These are phyloP conservation scores for Picochlorum sp. DNA, from an alignment of 139 green algal species.

Conservation along the genomic window DNA sequence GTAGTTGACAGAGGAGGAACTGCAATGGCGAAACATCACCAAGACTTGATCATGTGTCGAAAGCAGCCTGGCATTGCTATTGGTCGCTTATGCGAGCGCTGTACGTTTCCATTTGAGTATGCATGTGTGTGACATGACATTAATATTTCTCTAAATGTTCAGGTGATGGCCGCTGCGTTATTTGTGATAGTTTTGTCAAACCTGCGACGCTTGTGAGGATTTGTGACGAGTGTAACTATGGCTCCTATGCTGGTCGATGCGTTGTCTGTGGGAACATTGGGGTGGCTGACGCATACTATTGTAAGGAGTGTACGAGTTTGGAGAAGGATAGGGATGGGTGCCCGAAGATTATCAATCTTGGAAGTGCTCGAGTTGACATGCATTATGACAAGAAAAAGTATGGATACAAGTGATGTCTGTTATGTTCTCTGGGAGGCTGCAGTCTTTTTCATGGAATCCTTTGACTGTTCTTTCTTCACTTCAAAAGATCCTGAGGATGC, in stretches of 20 bases:
- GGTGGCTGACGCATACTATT: constrained; percentile 98
- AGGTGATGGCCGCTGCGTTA: constrained; percentile 93
- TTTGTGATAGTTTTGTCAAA: constrained; percentile 95
- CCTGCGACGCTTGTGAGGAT: constrained; percentile 92
- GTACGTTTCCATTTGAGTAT: constrained; percentile 23
- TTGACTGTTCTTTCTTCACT: constrained; percentile 21
- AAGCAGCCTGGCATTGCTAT: constrained; percentile 97
- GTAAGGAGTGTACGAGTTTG: constrained; percentile 95
- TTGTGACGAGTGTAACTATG: constrained; percentile 99
- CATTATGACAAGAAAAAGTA: constrained; percentile 72
- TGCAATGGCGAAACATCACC: constrained; percentile 71
- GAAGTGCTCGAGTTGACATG: constrained; percentile 87
- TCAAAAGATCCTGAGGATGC: constrained; percentile 42
- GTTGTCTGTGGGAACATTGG: constrained; percentile 92
- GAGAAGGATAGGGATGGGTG: constrained; percentile 99
- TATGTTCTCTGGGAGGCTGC: constrained; percentile 12
- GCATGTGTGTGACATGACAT: neutral
- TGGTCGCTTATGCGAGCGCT: constrained; percentile 90
- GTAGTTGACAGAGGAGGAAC: neutral
- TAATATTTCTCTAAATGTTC: neutral
- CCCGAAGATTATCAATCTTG: constrained; percentile 98
- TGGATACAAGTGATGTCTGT: neutral
- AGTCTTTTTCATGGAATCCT: constrained; percentile 27
- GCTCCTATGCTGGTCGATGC: constrained; percentile 87
- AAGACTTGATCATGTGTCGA: constrained; percentile 95